phyloP scores from a whole-genome alignment of 345 rosid species.

The Microthlaspi erraticum region DNA sequence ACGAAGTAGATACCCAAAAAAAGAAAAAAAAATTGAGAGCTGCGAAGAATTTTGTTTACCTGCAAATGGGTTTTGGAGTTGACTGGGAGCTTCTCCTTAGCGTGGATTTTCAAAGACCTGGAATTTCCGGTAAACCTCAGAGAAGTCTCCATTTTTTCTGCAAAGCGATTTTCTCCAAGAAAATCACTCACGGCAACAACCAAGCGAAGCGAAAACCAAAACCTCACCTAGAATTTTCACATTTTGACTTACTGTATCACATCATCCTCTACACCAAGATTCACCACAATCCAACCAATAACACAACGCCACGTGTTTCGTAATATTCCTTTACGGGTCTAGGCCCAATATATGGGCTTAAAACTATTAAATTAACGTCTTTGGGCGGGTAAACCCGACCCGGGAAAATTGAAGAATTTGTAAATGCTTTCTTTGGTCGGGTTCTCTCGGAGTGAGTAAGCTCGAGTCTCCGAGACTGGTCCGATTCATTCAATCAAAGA shows the following conservation, averaged over 20 bases:
- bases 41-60: conserved; percentile 50
- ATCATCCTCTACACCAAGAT: conserved; percentile 33
- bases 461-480: conserved; percentile 27
- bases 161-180: conserved; percentile 14
- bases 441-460: conserved; percentile 15
- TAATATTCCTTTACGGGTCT: not conserved
- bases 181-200: not conserved
- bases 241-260: not conserved
- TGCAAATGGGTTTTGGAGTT: conserved; percentile 72
- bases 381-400: conserved; percentile 33
- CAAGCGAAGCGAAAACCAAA: conserved; percentile 34
- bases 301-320: not conserved
- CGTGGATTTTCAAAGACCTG: conserved; percentile 76
- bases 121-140: conserved; percentile 68
- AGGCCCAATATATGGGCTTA: conserved; percentile 25
- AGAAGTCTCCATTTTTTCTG: conserved; percentile 72
- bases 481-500: conserved; percentile 25
- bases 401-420: not conserved
- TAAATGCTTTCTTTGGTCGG: not conserved
- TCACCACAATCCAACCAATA: conserved; percentile 30
- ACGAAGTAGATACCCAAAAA: not conserved
- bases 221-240: conserved; percentile 42
- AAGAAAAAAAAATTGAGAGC: not conserved
- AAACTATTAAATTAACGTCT: not conserved
- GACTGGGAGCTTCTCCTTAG: conserved; percentile 73